Conservation (phyloP, 257 asterid species). For the Solanum boliviense region DNA sequence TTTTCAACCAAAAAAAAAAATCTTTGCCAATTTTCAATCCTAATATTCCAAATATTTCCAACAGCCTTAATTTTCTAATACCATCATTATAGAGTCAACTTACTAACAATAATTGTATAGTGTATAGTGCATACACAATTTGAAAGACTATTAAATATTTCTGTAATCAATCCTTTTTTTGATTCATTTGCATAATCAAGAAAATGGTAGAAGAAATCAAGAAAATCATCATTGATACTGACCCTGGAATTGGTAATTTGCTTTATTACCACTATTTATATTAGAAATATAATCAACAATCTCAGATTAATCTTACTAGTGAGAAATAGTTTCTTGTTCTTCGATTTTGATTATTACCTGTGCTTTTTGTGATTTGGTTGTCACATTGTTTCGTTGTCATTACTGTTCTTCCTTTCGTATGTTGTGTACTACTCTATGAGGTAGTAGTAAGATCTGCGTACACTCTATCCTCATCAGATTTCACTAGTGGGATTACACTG, state of each 20-base stretch:
- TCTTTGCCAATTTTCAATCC: not conserved
- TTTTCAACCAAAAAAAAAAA: not conserved
- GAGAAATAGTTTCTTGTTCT: not conserved
- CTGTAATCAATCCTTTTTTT: not conserved
- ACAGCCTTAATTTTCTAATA: not conserved
- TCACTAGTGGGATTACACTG: not conserved
- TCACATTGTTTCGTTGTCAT: not conserved
- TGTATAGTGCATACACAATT: not conserved
- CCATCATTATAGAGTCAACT: not conserved
- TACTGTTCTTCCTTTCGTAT: not conserved
- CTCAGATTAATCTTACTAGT: too few species aligned
- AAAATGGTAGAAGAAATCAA: slow-evolving; percentile 24
- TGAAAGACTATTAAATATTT: not conserved
- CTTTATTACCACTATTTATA: too few species aligned
- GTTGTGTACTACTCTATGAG: not conserved
- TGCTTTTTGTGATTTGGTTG: not conserved
- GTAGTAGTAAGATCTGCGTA: not conserved
- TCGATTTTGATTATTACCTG: not conserved
- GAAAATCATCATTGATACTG: slow-evolving; percentile 93
- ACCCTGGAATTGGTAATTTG: slow-evolving; percentile 72
- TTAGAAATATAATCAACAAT: too few species aligned
- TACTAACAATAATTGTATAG: not conserved
- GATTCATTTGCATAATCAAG: not conserved
- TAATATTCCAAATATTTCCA: not conserved
- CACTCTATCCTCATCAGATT: not conserved